phyloP scores from a whole-genome alignment of 1,139 yeast genomes.

The Scheffersomyces segobiensis region DNA sequence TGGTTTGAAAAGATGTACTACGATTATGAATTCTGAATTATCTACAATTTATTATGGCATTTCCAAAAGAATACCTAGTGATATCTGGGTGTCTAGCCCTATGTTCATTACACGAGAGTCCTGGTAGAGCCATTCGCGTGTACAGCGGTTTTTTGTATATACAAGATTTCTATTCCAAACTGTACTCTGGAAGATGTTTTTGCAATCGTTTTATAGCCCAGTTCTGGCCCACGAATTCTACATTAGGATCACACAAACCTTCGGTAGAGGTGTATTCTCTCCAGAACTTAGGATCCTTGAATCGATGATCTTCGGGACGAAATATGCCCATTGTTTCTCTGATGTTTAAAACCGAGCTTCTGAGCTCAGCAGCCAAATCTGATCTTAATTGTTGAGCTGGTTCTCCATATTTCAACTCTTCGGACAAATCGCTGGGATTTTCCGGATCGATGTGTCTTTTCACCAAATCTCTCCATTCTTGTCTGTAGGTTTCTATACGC shows the following conservation, averaged over 20 bases:
- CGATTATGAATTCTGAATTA: background rate
- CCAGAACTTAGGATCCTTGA: constrained; percentile 75
- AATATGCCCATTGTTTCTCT: constrained; percentile 55
- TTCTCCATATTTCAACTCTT: constrained; percentile 60
- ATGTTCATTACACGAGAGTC: background rate
- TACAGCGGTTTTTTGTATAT: background rate
- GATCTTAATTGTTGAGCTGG: constrained; percentile 68
- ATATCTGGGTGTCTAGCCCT: background rate
- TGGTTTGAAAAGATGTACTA: background rate
- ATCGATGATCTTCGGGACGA: constrained; percentile 51
- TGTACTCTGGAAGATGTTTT: constrained; percentile 48
- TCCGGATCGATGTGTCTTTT: constrained; percentile 49
- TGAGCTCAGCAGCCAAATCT: constrained; percentile 64
- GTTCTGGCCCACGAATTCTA: constrained; percentile 69
- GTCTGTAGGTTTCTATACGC: constrained; percentile 58
- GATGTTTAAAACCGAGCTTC: constrained; percentile 62
- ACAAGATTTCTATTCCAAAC: constrained; percentile 9
- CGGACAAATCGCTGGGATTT: constrained; percentile 59
- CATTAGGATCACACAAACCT: constrained; percentile 67
- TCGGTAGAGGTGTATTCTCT: constrained; percentile 58
- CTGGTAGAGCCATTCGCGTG: background rate
- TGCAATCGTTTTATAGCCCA: constrained; percentile 80
- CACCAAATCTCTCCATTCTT: constrained; percentile 68
- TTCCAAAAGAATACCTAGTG: background rate
- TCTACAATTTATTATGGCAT: background rate